Base-by-base conservation (phyloP, 2,329 filamentous ascomycete genomes). In the Arthroderma uncinatum region DNA sequence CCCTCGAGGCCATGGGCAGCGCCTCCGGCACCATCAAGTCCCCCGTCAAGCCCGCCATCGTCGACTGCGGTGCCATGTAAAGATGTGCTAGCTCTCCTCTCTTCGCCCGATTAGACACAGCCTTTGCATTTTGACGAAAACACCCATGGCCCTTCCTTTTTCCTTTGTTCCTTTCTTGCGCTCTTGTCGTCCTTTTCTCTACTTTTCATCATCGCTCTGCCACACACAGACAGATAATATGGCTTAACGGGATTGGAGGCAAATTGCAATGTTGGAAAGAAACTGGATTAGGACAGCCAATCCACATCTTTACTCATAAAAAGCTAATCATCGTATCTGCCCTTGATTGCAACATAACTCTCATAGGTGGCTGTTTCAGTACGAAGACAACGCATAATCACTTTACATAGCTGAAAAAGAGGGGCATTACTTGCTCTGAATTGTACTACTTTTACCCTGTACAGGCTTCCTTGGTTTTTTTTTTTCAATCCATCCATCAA, bases 1-100 rank as follows among this genome's bases (percentile, higher is more conserved):
- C 77, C 62, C 79, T 85, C 62, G 82, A 85, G 76, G 74, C 74
- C 55, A 76, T 77, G 64, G 82, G 82, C 65, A 78, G 73, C 71
- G 71, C 68, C 68, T 76, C 72, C 59, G 82, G 82, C 58, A 53
- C 69, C 56, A 63, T 74, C 64, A 77, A 79, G 72, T 77, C 78
- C 69, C 68, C 71, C 69, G 71, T 76, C 71, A 76, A 77, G 67
- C 80, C 80, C 58, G 79, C 74, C 67, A 83, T 83, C 66, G 71
- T 76, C 59, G 69, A 70, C 62, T 70, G 72, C 63, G 81, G 80
- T 67, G 71, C 72, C 65, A 55, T 65, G 56, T 78, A 79, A 72
- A 68, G 59, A 56, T 53, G 6, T 50, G 28, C 21, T 39, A 25
- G 21, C 40, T 19, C 12, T 42, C 54, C 52, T 25, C 42, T 40